Conservation (phyloP, 139 green algal species). For the Diplosphaera chodatii region DNA sequence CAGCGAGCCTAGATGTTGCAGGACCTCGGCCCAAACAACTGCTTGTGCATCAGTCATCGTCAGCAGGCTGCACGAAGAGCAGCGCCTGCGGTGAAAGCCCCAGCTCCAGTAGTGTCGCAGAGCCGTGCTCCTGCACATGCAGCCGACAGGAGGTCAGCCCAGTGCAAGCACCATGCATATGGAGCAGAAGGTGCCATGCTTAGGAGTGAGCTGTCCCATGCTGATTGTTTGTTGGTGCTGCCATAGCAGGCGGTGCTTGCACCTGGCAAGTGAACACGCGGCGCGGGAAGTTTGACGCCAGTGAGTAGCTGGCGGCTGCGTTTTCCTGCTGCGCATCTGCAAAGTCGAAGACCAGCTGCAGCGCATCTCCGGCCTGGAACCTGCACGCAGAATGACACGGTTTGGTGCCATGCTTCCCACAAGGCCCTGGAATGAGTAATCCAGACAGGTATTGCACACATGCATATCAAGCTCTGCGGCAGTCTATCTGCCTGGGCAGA, state of each 20-base stretch:
- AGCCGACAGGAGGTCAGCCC: too few relatives aligned
- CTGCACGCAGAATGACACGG: background rate
- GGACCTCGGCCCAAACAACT: too few relatives aligned
- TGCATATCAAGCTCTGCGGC: too few relatives aligned
- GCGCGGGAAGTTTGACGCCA: constrained; percentile 66
- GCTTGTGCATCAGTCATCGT: constrained; percentile 17
- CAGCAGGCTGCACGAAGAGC: constrained; percentile 66
- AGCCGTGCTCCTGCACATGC: background rate
- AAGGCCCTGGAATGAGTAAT: too few relatives aligned
- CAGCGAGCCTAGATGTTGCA: too few relatives aligned
- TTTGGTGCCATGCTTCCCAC: background rate
- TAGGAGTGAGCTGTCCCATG: too few relatives aligned
- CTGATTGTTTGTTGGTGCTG: too few relatives aligned
- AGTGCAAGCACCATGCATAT: too few relatives aligned
- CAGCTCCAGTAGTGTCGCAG: constrained; percentile 33
- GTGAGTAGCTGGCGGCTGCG: constrained; percentile 27
- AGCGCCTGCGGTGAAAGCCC: constrained; percentile 52
- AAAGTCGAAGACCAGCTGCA: constrained; percentile 59
- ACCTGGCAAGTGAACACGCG: constrained; percentile 29
- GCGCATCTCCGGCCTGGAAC: constrained; percentile 33
- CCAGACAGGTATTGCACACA: too few relatives aligned
- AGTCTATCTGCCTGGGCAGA: too few relatives aligned
- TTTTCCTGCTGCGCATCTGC: constrained; percentile 57
- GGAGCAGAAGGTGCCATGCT: too few relatives aligned
- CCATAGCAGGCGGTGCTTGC: too few relatives aligned